Conservation (phyloP, 176 grass and related monocot species). For the Oropetium thomaeum region DNA sequence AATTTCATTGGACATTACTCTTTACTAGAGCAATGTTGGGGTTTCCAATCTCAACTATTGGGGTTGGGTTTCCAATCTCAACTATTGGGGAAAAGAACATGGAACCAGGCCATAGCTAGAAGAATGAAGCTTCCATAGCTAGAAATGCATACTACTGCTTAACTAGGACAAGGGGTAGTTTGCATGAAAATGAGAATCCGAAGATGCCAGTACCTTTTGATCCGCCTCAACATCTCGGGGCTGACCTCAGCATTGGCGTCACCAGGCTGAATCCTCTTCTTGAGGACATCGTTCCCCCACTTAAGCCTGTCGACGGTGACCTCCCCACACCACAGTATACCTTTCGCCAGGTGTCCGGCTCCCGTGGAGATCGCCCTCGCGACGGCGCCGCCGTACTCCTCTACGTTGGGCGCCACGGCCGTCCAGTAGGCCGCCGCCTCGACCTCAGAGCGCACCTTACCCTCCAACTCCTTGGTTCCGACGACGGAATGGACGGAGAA, state of each 20-base stretch:
- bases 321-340: constrained; percentile 79
- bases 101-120: neutral
- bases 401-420: constrained; percentile 71
- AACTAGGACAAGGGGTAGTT: neutral
- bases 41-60: too few relatives aligned
- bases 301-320: constrained; percentile 68
- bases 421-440: constrained; percentile 87
- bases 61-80: too few relatives aligned
- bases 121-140: neutral
- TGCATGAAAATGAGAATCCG: neutral
- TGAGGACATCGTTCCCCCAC: constrained; percentile 74
- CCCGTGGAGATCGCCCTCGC: constrained; percentile 62
- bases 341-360: constrained; percentile 53
- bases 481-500: constrained; percentile 68
- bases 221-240: constrained; percentile 65
- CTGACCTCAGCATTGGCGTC: constrained; percentile 50
- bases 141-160: neutral
- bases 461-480: constrained; percentile 32
- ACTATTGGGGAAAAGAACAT: neutral
- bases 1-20: too few relatives aligned
- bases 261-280: constrained; percentile 55
- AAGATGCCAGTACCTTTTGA: constrained; percentile 45
- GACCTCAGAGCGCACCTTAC: constrained; percentile 42
- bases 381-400: constrained; percentile 65
- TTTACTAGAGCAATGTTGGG: too few relatives aligned